Conservation (phyloP, 352 stramenopile genomes). For the Pythium insidiosum region DNA sequence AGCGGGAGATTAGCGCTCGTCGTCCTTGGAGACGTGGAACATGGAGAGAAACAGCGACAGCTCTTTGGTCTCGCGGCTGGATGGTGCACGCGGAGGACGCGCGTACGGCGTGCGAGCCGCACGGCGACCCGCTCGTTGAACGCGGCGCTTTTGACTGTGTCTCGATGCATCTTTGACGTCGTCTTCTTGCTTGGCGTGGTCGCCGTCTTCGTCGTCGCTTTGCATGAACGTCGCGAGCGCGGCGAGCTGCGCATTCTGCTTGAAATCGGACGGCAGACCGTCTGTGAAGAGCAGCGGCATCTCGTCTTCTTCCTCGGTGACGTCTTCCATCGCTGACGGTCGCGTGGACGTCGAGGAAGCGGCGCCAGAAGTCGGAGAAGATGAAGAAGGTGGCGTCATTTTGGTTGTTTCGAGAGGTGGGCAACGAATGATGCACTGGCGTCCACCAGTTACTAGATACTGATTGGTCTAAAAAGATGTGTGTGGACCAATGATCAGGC, state of each 20-base stretch:
- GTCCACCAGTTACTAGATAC: no score
- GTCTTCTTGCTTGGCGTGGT: conserved; percentile 3
- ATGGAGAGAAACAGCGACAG: conserved; percentile 40
- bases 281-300: conserved; percentile 81
- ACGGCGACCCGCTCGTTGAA: background rate
- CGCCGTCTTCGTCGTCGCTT: conserved; percentile 29
- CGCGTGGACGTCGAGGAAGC: no score
- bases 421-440: no score
- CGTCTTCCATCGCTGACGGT: no score
- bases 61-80: conserved; percentile 11
- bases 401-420: no score
- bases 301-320: conserved; percentile 37
- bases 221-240: conserved; percentile 72
- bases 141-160: background rate
- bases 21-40: conserved; percentile 27
- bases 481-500: no score
- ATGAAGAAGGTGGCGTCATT: no score
- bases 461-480: no score
- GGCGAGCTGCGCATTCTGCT: conserved; percentile 56
- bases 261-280: conserved; percentile 47
- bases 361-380: no score
- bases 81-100: background rate
- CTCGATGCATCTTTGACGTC: background rate
- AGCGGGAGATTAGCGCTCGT: no score
- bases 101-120: conserved; percentile 4